Conservation (phyloP, 1,139 yeast genomes). For the Debaryomyces sp. region DNA sequence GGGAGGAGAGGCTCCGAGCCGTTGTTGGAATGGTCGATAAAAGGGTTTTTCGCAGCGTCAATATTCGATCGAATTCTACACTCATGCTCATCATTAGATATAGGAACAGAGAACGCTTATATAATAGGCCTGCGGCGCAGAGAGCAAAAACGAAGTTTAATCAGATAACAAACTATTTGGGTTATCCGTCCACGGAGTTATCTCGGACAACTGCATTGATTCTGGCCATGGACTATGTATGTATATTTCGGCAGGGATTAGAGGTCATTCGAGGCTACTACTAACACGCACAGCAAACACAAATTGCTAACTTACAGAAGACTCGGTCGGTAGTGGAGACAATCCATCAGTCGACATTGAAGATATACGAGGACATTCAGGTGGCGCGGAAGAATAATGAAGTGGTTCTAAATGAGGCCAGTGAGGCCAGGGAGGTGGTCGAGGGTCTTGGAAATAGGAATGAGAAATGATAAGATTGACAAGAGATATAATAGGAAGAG, state of each 20-base stretch:
- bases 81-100: background rate
- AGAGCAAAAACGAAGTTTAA: background rate
- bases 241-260: background rate
- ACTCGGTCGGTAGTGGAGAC: constrained; percentile 34
- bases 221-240: constrained; percentile 4
- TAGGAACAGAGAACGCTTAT: background rate
- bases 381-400: constrained; percentile 15
- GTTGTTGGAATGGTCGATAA: background rate
- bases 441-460: background rate
- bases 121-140: background rate
- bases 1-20: background rate
- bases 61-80: background rate
- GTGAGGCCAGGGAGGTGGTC: constrained; percentile 1
- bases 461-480: background rate
- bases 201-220: background rate
- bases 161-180: background rate
- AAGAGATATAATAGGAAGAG: background rate
- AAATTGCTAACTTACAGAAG: constrained; percentile 27
- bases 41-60: background rate
- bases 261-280: background rate
- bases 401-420: constrained; percentile 1
- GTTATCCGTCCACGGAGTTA: background rate
- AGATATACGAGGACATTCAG: constrained; percentile 28
- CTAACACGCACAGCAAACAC: constrained; percentile 12
- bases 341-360: constrained; percentile 29